Percentiles rank a stretch among this genome's conserved stretches.
These are phyloP conservation scores for Talinum fruticosum DNA, from an alignment of 148 eudicot genomes.

Conservation along the genomic window DNA sequence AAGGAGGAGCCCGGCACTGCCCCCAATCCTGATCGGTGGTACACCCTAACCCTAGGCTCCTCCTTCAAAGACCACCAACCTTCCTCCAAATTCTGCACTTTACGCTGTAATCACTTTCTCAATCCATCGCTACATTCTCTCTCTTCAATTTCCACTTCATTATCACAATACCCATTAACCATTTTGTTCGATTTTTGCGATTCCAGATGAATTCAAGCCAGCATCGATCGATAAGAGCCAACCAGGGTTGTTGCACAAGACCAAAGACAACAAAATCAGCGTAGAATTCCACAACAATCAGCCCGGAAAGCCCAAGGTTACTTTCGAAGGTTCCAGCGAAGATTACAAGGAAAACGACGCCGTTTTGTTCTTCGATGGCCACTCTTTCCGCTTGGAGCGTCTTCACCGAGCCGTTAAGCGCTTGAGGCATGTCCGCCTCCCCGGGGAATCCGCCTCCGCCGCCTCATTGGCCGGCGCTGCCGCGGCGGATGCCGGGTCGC, in stretches of 20 bases:
- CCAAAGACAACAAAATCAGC: constrained; percentile 72
- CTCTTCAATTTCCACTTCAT: neutral
- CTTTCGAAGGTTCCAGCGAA: constrained; percentile 76
- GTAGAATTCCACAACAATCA: constrained; percentile 79
- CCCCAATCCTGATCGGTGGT: constrained; percentile 80
- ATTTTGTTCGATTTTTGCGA: neutral
- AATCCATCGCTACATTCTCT: neutral
- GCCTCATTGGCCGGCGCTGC: constrained; percentile 21
- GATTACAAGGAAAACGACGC: constrained; percentile 92
- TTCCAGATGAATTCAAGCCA: constrained; percentile 88
- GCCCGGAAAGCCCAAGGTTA: constrained; percentile 74
- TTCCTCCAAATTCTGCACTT: constrained; percentile 84
- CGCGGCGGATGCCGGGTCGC: constrained; percentile 45
- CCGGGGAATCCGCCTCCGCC: constrained; percentile 55
- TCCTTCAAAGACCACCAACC: constrained; percentile 79
- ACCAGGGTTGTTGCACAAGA: constrained; percentile 65
- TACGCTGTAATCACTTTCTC: constrained; percentile 52
- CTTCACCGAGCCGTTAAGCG: constrained; percentile 84
- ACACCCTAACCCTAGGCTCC: constrained; percentile 72
- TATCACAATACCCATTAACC: neutral
- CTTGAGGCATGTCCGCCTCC: constrained; percentile 66
- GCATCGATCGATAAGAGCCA: constrained; percentile 91
- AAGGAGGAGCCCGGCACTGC: constrained; percentile 61
- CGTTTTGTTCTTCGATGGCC: constrained; percentile 85
- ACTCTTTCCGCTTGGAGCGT: constrained; percentile 66